These are phyloP conservation scores for Neurospora sp. DNA, from an alignment of 495 filamentous ascomycete species.

Conservation along the genomic window DNA sequence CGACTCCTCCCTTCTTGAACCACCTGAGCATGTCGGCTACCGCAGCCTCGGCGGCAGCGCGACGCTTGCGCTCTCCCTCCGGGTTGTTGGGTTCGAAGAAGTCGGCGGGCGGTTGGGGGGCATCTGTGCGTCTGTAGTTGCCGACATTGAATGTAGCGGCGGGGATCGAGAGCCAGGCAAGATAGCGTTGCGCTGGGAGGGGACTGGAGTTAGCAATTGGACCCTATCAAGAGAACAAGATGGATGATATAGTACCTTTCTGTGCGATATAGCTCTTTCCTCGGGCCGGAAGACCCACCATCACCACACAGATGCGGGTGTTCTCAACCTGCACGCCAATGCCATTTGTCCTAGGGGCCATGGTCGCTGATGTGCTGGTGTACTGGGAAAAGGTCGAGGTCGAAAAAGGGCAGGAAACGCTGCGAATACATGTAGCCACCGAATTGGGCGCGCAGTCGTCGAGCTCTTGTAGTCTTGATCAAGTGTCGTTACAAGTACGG, in stretches of 20 bases:
- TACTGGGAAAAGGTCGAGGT: conserved; percentile 1
- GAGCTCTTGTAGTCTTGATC: not conserved
- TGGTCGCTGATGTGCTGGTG: conserved; percentile 14
- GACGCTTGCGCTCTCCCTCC: conserved; percentile 82
- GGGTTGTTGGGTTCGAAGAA: conserved; percentile 87
- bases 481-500: not conserved
- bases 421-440: conserved; percentile 22
- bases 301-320: conserved; percentile 93
- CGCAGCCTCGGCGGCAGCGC: conserved; percentile 79
- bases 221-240: conserved; percentile 1
- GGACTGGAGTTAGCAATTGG: conserved; percentile 10
- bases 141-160: conserved; percentile 96
- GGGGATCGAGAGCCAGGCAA: conserved; percentile 88
- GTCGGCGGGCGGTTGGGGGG: conserved; percentile 74
- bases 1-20: conserved; percentile 69
- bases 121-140: conserved; percentile 77
- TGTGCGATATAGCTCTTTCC: conserved; percentile 96
- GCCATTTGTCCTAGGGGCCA: conserved; percentile 38
- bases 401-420: conserved; percentile 5
- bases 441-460: conserved; percentile 7
- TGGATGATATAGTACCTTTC: conserved; percentile 56
- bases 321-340: conserved; percentile 71
- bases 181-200: conserved; percentile 74
- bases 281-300: conserved; percentile 91
- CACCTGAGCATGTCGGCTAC: conserved; percentile 85